Evolutionary conservation across 2,329 filamentous ascomycete genomes (phyloP).

Genomic region (Ceratocystis diversiconidia): DNA sequence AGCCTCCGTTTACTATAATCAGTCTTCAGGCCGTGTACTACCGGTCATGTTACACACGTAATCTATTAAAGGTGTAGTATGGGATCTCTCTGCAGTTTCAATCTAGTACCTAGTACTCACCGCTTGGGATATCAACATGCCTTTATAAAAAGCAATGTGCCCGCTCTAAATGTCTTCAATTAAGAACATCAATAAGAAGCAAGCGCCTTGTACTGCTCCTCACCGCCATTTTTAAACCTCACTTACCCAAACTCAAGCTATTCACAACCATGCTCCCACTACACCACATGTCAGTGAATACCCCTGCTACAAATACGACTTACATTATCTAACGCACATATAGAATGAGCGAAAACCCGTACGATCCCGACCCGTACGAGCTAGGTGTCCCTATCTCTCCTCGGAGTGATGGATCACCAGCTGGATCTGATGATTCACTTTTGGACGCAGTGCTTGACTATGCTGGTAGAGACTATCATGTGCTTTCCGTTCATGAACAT

Average conservation of each 20-base stretch:
- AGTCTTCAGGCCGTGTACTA: background rate
- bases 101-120: background rate
- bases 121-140: background rate
- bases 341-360: background rate
- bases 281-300: background rate
- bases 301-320: background rate
- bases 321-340: background rate
- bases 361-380: background rate
- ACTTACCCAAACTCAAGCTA: background rate
- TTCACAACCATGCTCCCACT: background rate
- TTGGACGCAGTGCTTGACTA: background rate
- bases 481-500: background rate
- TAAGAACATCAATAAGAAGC: background rate
- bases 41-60: background rate
- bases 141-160: background rate
- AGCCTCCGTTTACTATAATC: background rate
- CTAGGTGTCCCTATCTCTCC: background rate
- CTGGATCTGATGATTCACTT: background rate
- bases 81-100: background rate
- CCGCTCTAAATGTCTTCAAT: background rate
- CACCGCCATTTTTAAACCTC: background rate
- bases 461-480: slow-evolving; percentile 4
- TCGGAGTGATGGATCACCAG: background rate
- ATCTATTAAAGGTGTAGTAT: too few relatives aligned
- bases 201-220: background rate